Evolutionary conservation across 1,284 basidiomycete species (phyloP), one percentile per base, ranked within the genome.

Genomic region (Taiwanofungus camphoratus): DNA sequence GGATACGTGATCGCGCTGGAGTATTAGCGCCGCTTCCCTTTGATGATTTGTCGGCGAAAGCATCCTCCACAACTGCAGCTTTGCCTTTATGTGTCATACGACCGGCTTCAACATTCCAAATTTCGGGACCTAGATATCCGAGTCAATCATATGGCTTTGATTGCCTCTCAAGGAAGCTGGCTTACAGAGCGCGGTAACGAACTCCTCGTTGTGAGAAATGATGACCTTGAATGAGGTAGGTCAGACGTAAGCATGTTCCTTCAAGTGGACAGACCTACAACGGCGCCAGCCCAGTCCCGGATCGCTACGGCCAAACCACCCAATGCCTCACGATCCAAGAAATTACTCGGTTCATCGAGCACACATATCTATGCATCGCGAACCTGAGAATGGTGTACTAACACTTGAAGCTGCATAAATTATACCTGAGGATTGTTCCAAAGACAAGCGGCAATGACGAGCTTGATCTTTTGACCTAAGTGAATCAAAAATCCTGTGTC

Each of bases 271-370:
- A 46, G 23, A 56, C 77, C 58, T 69, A 87, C 88, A 41, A 98
- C 92, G 30, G 93, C 95, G 52, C 94, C 94, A 47, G 82, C 82
- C 94, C 94, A 99, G 57, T 97, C 92, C 55, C 84, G 85, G 66
- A 99, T 98, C 24, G 96, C 95, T 31, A 95, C 86, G 30, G 95
- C 93, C 29, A 99, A 73, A 52, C 96, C 95, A 56, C 94, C 92
- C 18, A 94, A 70, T 11, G 92, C 86, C 60, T 90, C 86, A 49
- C 86, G 78, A 63, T 92, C 92, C 71, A 95, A 79, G 74, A 98
- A 99, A 72, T 99, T 99, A 61, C 92, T 97, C 26, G 95, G 95
- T 67, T 97, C 91, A 61, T 93, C 90, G 31, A 92, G 73, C n/a
- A 88, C 69, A 57, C 85, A 87, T 52, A 82, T 81, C 76, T 78